Evolutionary conservation across 2,329 filamentous ascomycete species (phyloP).

Genomic region (Colletotrichum sojae): DNA sequence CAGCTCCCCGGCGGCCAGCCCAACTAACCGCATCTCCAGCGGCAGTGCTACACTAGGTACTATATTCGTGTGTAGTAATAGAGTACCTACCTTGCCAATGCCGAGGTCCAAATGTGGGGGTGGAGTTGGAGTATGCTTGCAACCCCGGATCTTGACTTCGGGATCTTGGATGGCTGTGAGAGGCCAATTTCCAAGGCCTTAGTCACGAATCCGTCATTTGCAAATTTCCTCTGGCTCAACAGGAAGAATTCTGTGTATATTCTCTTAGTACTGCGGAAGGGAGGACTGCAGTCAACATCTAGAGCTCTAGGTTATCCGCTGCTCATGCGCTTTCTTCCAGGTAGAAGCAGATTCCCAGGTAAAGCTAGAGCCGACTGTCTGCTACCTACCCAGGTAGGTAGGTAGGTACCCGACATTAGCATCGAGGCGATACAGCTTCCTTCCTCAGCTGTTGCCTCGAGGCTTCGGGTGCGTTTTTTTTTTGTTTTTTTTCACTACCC

Average conservation of each 20-base stretch:
- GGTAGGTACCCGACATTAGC: background rate
- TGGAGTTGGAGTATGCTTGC: constrained; percentile 27
- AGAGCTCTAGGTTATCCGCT: background rate
- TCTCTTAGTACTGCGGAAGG: background rate
- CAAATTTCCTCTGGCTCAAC: constrained; percentile 13
- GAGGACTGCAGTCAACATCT: background rate
- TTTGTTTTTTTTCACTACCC: no score
- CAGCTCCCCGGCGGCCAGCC: constrained; percentile 19
- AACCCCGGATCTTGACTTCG: constrained; percentile 37
- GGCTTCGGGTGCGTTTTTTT: no score
- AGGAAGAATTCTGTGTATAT: background rate
- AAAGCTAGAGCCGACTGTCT: background rate
- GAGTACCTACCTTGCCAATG: constrained; percentile 35
- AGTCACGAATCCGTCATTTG: background rate
- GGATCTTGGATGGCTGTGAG: constrained; percentile 13
- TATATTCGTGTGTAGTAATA: no score
- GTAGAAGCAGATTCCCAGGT: background rate
- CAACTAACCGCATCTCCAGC: constrained; percentile 35
- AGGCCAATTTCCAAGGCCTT: background rate
- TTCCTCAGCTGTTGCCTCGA: constrained; percentile 3
- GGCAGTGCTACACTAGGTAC: constrained; percentile 26
- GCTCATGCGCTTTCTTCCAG: background rate
- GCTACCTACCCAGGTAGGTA: background rate
- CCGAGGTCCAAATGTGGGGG: constrained; percentile 42
- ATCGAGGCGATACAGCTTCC: background rate